Evolutionary conservation across 768 basidiomycete genomes (phyloP).

Genomic region (Amanita rubescens): DNA sequence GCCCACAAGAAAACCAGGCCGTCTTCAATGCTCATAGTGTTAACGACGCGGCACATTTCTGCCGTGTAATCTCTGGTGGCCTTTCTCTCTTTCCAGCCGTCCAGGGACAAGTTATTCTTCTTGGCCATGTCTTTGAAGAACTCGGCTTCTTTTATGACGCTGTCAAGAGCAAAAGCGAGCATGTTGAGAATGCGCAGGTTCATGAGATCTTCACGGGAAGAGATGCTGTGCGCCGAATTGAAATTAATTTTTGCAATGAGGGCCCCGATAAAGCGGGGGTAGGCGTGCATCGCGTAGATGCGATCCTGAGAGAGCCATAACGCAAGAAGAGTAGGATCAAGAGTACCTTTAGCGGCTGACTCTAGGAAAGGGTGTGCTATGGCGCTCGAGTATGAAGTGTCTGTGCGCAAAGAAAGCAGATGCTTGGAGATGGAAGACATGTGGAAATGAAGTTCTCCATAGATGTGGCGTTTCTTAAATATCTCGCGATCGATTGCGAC

Average conservation of each 20-base stretch:
- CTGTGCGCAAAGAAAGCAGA: conserved; percentile 28
- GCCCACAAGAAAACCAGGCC: conserved; percentile 71
- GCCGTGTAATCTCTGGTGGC: conserved; percentile 66
- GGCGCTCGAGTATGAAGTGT: conserved; percentile 37
- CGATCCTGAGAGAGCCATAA: conserved; percentile 69
- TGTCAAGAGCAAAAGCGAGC: conserved; percentile 46
- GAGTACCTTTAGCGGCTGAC: conserved; percentile 44
- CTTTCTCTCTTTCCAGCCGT: conserved; percentile 45
- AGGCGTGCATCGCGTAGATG: conserved; percentile 67
- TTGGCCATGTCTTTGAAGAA: conserved; percentile 54
- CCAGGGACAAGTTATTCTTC: conserved; percentile 37
- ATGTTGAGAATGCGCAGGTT: conserved; percentile 37
- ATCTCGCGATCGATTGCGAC: background rate
- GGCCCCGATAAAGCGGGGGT: conserved; percentile 63
- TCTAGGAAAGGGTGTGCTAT: conserved; percentile 53
- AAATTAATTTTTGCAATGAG: conserved; percentile 58
- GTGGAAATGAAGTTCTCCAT: background rate
- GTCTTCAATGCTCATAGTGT: conserved; percentile 43
- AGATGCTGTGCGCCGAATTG: conserved; percentile 23
- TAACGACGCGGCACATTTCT: conserved; percentile 53
- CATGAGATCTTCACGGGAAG: conserved; percentile 25
- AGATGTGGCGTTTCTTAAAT: background rate
- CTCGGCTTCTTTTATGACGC: conserved; percentile 45
- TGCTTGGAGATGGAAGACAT: conserved; percentile 23
- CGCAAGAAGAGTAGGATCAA: conserved; percentile 40